Evolutionary conservation across 129 eudicot species (phyloP).

Genomic region (Dittrichia graveolens): DNA sequence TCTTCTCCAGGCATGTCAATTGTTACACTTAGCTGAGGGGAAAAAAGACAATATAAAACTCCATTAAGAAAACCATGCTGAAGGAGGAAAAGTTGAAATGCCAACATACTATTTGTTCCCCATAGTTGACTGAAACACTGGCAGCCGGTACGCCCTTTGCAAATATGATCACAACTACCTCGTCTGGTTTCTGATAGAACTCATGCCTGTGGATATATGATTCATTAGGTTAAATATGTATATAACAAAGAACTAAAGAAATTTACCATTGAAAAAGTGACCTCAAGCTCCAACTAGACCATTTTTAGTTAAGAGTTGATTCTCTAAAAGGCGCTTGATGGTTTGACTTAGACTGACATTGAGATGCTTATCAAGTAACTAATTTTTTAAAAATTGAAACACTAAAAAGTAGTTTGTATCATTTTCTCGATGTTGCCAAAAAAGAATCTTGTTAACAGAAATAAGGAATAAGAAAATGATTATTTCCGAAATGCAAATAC

Average conservation of each 20-base stretch:
- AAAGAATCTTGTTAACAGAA: neutral
- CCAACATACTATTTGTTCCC: slow-evolving; percentile 79
- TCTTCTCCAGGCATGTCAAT: slow-evolving; percentile 75
- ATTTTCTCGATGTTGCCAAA: slow-evolving; percentile 9
- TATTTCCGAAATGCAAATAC: slow-evolving; percentile 24
- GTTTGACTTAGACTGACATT: neutral
- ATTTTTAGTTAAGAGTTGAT: neutral
- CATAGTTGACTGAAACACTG: slow-evolving; percentile 58
- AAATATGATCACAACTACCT: slow-evolving; percentile 76
- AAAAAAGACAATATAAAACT: slow-evolving; percentile 7
- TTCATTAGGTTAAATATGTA: slow-evolving; percentile 8
- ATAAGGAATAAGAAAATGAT: neutral
- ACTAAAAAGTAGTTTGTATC: too few species aligned
- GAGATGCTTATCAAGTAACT: neutral
- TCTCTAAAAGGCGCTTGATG: neutral
- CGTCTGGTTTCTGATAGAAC: slow-evolving; percentile 89
- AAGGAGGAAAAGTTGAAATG: slow-evolving; percentile 9
- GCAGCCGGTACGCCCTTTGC: slow-evolving; percentile 79
- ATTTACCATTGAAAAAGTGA: neutral
- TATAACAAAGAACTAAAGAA: neutral
- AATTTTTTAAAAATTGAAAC: neutral
- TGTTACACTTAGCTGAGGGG: slow-evolving; percentile 65
- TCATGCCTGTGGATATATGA: slow-evolving; percentile 59
- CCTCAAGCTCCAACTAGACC: neutral
- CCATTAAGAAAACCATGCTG: neutral